These are phyloP conservation scores for Desmodesmus armatus DNA, from an alignment of 139 green algal genomes.

Conservation along the genomic window DNA sequence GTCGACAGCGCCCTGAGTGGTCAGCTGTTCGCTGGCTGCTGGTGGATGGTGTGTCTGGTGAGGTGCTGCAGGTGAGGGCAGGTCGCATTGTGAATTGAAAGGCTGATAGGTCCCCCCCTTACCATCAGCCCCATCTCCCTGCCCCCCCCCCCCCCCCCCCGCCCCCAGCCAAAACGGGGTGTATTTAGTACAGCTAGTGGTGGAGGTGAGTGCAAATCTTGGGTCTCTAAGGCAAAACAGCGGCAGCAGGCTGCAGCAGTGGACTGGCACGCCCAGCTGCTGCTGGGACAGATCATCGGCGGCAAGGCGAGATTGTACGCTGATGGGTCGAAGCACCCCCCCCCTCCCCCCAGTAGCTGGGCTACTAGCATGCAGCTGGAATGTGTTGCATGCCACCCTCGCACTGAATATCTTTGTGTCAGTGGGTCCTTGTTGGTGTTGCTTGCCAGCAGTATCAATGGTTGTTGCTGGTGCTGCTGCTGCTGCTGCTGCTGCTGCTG, in stretches of 20 bases:
- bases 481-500: constrained; percentile 39
- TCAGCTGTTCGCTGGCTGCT: constrained; percentile 31
- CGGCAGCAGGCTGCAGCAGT: neutral
- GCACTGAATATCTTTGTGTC: neutral
- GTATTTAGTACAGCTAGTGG: too few species aligned
- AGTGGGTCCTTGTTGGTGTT: too few species aligned
- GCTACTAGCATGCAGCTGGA: too few species aligned
- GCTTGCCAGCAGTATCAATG: constrained; percentile 17
- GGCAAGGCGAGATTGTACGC: too few species aligned
- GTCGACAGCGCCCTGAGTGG: constrained; percentile 6
- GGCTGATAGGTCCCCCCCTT: neutral
- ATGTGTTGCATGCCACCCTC: neutral
- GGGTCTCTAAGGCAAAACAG: neutral
- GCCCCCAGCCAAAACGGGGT: too few species aligned
- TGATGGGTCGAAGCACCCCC: too few species aligned
- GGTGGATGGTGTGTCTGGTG: constrained; percentile 31
- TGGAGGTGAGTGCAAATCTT: too few species aligned
- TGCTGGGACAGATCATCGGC: too few species aligned
- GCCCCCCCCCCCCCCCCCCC: too few species aligned
- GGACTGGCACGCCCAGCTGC: too few species aligned
- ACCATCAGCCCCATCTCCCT: too few species aligned
- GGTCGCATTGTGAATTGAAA: neutral
- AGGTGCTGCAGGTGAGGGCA: constrained; percentile 35
- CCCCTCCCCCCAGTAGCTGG: too few species aligned
- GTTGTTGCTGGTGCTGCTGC: neutral